Percentiles rank a stretch among this genome's conserved stretches.
Evolutionary conservation across 805 yeast genomes (phyloP).

Genomic region (Wickerhamiella occidentalis): DNA sequence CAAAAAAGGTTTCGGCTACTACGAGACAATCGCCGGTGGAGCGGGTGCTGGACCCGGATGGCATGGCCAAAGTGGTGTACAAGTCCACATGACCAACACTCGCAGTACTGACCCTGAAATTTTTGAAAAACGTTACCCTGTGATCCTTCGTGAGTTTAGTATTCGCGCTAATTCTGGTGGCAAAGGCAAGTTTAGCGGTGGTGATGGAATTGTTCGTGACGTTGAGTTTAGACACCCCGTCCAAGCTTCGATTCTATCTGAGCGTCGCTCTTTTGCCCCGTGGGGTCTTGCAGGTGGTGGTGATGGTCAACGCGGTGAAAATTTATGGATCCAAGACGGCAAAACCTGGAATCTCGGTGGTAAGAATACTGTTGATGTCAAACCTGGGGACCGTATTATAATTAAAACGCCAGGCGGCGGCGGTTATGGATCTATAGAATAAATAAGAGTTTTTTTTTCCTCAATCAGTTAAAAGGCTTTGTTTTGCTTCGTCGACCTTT

Average conservation of each 20-base stretch:
- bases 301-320: slow-evolving; percentile 61
- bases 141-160: slow-evolving; percentile 57
- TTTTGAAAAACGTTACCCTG: slow-evolving; percentile 81
- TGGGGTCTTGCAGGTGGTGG: slow-evolving; percentile 78
- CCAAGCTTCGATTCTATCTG: slow-evolving; percentile 71
- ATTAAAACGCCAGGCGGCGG: slow-evolving; percentile 82
- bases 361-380: slow-evolving; percentile 46
- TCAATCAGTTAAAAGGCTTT: neutral
- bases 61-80: slow-evolving; percentile 83
- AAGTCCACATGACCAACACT: slow-evolving; percentile 89
- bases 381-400: slow-evolving; percentile 52
- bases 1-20: slow-evolving; percentile 70
- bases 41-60: slow-evolving; percentile 84
- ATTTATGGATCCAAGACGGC: slow-evolving; percentile 32
- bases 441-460: neutral
- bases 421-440: slow-evolving; percentile 43
- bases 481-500: neutral
- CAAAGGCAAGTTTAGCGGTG: slow-evolving; percentile 57
- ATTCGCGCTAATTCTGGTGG: slow-evolving; percentile 74
- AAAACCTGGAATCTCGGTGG: slow-evolving; percentile 45
- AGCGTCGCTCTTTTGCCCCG: slow-evolving; percentile 75
- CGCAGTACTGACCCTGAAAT: slow-evolving; percentile 85
- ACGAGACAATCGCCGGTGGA: slow-evolving; percentile 93
- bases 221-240: slow-evolving; percentile 65
- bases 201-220: slow-evolving; percentile 77